Conservation (phyloP, 768 basidiomycete species). For the Pseudohyphozyma bogoriensis region DNA sequence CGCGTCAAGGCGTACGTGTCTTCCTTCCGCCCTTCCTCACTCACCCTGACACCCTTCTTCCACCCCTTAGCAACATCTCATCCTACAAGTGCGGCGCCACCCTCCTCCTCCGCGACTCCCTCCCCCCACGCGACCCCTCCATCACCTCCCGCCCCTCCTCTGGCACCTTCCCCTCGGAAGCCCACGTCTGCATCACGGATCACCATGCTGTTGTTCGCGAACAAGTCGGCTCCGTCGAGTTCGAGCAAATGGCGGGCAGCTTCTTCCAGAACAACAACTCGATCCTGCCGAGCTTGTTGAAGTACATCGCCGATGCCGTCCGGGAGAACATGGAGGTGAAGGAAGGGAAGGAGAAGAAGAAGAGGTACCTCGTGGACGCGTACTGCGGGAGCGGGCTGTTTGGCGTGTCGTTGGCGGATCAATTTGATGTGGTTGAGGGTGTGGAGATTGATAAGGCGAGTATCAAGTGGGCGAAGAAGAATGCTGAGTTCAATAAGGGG, state of each 20-base stretch:
- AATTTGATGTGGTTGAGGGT: slow-evolving; percentile 68
- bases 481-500: slow-evolving; percentile 44
- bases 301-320: slow-evolving; percentile 69
- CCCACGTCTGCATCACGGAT: slow-evolving; percentile 70
- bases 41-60: not conserved
- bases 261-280: slow-evolving; percentile 99
- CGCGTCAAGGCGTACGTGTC: slow-evolving; percentile 57
- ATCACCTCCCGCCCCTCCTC: slow-evolving; percentile 14
- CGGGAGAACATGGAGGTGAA: too few relatives aligned
- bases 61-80: slow-evolving; percentile 53
- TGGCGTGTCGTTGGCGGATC: slow-evolving; percentile 65
- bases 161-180: slow-evolving; percentile 26
- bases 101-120: slow-evolving; percentile 77
- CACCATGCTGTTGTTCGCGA: slow-evolving; percentile 74
- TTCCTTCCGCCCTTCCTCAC: not conserved
- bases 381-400: slow-evolving; percentile 73
- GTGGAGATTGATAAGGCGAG: slow-evolving; percentile 63
- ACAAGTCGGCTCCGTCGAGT: slow-evolving; percentile 64
- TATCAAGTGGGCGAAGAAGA: slow-evolving; percentile 39
- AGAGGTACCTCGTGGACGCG: slow-evolving; percentile 85
- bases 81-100: slow-evolving; percentile 81
- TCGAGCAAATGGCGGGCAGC: slow-evolving; percentile 74
- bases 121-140: slow-evolving; percentile 36
- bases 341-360: slow-evolving; percentile 15
- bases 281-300: slow-evolving; percentile 70